These are phyloP conservation scores for Trichoderma virens DNA, from an alignment of 495 filamentous ascomycete species.

Conservation along the genomic window DNA sequence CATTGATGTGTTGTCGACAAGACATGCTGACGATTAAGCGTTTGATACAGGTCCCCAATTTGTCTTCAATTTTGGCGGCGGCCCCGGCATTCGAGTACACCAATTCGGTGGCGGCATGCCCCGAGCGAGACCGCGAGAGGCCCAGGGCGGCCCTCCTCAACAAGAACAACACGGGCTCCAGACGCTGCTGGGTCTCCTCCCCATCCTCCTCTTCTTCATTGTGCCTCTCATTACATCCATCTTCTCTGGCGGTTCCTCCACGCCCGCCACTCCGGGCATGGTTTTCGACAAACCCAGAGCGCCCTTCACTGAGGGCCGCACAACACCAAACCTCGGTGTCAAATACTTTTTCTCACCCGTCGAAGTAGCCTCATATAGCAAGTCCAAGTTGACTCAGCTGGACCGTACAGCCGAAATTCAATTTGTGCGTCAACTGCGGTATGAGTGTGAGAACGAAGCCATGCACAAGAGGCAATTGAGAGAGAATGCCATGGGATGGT, in stretches of 20 bases:
- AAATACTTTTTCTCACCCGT: slow-evolving; percentile 78
- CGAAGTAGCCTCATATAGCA: slow-evolving; percentile 62
- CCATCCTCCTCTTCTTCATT: slow-evolving; percentile 80
- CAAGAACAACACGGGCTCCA: slow-evolving; percentile 40
- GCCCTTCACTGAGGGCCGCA: slow-evolving; percentile 65
- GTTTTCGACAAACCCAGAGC: slow-evolving; percentile 58
- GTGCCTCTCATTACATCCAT: slow-evolving; percentile 78
- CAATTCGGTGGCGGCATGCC: slow-evolving; percentile 70
- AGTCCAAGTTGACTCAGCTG: slow-evolving; percentile 58
- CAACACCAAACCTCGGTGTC: slow-evolving; percentile 60
- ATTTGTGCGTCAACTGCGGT: slow-evolving; percentile 56
- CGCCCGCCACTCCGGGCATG: slow-evolving; percentile 55
- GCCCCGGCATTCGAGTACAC: slow-evolving; percentile 75
- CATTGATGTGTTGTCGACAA: neutral
- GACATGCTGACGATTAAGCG: slow-evolving; percentile 20
- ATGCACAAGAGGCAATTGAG: slow-evolving; percentile 53
- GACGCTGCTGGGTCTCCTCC: slow-evolving; percentile 61
- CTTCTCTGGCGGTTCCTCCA: slow-evolving; percentile 51
- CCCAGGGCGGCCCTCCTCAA: slow-evolving; percentile 40
- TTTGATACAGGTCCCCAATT: slow-evolving; percentile 75
- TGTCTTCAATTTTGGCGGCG: slow-evolving; percentile 84
- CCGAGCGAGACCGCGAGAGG: slow-evolving; percentile 60
- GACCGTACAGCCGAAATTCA: slow-evolving; percentile 69
- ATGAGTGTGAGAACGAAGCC: slow-evolving; percentile 66
- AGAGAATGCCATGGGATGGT: slow-evolving; percentile 83